Percentiles rank a stretch among this genome's conserved stretches.
Conservation (phyloP, 306 rosid species). For the Vicia sativa region DNA sequence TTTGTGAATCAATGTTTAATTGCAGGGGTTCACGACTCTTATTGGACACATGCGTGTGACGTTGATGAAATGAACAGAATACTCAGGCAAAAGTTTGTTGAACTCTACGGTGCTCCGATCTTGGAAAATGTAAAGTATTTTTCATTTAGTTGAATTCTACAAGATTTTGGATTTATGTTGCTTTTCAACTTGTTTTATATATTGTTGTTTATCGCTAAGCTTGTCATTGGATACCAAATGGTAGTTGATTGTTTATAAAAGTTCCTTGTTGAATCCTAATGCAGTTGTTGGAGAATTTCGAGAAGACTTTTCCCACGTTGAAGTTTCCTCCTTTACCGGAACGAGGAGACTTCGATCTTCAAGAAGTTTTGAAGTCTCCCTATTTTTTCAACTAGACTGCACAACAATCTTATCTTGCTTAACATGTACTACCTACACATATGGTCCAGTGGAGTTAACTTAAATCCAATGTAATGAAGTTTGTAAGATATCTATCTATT, state of each 20-base stretch:
- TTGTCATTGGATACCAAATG: slow-evolving; percentile 20
- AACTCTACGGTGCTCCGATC: slow-evolving; percentile 81
- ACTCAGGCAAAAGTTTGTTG: slow-evolving; percentile 88
- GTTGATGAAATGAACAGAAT: slow-evolving; percentile 85
- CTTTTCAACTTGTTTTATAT: neutral
- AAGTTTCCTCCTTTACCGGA: slow-evolving; percentile 76
- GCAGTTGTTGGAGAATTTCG: slow-evolving; percentile 77
- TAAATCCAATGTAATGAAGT: slow-evolving; percentile 35
- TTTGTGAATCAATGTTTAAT: slow-evolving; percentile 35
- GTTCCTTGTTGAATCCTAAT: slow-evolving; percentile 31
- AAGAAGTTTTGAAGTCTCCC: slow-evolving; percentile 67
- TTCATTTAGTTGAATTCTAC: no score
- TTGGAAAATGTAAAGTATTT: slow-evolving; percentile 76
- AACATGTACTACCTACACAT: slow-evolving; percentile 31
- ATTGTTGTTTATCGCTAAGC: neutral
- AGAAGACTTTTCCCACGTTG: slow-evolving; percentile 65
- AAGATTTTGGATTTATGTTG: neutral
- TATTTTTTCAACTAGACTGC: slow-evolving; percentile 79
- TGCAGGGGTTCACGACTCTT: slow-evolving; percentile 97
- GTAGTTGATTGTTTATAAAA: slow-evolving; percentile 8
- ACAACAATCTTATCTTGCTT: slow-evolving; percentile 28
- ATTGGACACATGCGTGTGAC: slow-evolving; percentile 98
- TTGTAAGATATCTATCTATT: slow-evolving; percentile 23
- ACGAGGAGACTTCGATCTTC: slow-evolving; percentile 86
- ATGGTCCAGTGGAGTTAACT: slow-evolving; percentile 32